Evolutionary conservation across 805 yeast genomes (phyloP).

Genomic region (Barnettozyma sucrosica): DNA sequence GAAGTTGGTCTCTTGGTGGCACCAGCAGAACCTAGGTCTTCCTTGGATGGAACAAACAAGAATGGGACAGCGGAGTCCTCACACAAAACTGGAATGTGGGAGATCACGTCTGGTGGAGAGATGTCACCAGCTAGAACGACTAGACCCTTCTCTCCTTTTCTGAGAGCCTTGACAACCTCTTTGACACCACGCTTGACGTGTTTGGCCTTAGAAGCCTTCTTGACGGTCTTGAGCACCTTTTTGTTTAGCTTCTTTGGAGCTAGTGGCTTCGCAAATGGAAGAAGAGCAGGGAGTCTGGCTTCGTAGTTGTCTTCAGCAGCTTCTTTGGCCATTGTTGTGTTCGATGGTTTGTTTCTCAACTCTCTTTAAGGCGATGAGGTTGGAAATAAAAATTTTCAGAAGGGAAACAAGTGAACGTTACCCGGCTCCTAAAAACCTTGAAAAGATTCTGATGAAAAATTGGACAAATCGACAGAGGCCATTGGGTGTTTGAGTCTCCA

Average conservation of each 20-base stretch:
- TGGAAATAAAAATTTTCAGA: slow-evolving; percentile 5
- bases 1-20: slow-evolving; percentile 99
- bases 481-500: not conserved
- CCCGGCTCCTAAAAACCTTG: not conserved
- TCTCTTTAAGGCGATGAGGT: slow-evolving; percentile 9
- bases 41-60: slow-evolving; percentile 93
- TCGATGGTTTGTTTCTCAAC: not conserved
- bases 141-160: slow-evolving; percentile 97
- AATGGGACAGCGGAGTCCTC: slow-evolving; percentile 91
- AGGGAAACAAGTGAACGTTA: not conserved
- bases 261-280: slow-evolving; percentile 90
- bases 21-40: slow-evolving; percentile 97
- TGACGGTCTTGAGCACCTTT: slow-evolving; percentile 90
- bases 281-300: slow-evolving; percentile 78
- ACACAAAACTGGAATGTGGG: slow-evolving; percentile 95
- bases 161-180: slow-evolving; percentile 94
- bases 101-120: slow-evolving; percentile 93
- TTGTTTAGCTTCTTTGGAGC: slow-evolving; percentile 95
- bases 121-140: slow-evolving; percentile 97
- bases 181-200: slow-evolving; percentile 98
- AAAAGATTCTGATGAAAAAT: not conserved
- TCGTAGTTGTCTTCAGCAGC: slow-evolving; percentile 74
- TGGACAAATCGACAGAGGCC: not conserved
- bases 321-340: slow-evolving; percentile 34
- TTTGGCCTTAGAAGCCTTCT: slow-evolving; percentile 96